Base-by-base conservation (phyloP, 1,139 yeast genomes). In the Blastobotrys illinoisensis region DNA sequence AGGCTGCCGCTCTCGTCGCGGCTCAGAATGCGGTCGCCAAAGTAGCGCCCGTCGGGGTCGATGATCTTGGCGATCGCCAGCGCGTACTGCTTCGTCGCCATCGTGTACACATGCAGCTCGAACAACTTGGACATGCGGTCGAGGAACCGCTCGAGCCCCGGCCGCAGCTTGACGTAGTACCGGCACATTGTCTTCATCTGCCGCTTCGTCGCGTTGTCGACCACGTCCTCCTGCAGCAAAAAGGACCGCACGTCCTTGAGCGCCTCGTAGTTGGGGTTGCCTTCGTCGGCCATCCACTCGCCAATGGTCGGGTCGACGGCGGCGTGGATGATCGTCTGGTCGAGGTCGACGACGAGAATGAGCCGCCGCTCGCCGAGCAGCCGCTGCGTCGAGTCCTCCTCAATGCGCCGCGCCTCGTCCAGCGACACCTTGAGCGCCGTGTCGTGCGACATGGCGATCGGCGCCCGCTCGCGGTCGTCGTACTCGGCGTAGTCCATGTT, bases 71-170 rank as follows among this genome's bases (percentile, higher is more conserved):
- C 96, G 60, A 95, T 88, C 18, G 93, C 88, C 52, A 83, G 78
- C 0, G 99, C 99, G 71, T 93, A 93, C 46, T 93, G 85, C 60
- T 96, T 76, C 2, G 99, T 95, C n/a, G 99, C 99, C 99, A 93
- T 93, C 7, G 99, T 93, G 70, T 93, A 93, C 47, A 93, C 89
- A 70, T 93, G 99, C 79, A 93, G 76, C 71, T 93, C 99, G 68
- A 87, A 93, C 53, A 80, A 72, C 49, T 83, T 71, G 5, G 85
- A 76, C 60, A 89, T 79, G 52, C 76, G 75, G 53, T 79, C 79
- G 54, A 93, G 77, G 68, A 93, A 93, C 52, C 82, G 83, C 52
- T 78, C 73, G 48, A 93, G 74, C 0, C 97, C 97, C 0, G 99
- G 98, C 60, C 99, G 79, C 48, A 89, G 74, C 69, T 95, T 93